These are phyloP conservation scores for Fusarium sp. DNA, from an alignment of 2,329 filamentous ascomycete genomes.

Conservation along the genomic window DNA sequence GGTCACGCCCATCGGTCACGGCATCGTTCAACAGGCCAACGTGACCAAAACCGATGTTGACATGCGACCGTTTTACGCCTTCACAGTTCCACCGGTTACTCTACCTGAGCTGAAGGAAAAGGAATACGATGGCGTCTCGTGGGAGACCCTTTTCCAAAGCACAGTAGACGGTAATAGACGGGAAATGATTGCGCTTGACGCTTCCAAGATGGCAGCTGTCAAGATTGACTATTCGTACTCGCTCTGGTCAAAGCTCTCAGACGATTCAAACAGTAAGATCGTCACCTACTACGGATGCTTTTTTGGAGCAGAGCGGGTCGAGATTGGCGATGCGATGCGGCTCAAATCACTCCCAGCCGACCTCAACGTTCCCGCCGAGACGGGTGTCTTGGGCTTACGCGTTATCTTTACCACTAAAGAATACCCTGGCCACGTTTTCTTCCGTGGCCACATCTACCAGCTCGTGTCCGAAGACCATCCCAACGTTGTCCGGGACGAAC, in stretches of 20 bases:
- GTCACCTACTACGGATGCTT: conserved; percentile 58
- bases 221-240: conserved; percentile 61
- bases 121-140: conserved; percentile 54
- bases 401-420: conserved; percentile 52
- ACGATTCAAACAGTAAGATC: conserved; percentile 47
- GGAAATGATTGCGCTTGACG: conserved; percentile 57
- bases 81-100: conserved; percentile 57
- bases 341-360: conserved; percentile 54
- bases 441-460: conserved; percentile 54
- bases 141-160: conserved; percentile 51
- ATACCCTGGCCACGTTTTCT: conserved; percentile 50
- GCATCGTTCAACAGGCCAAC: conserved; percentile 49
- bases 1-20: conserved; percentile 55
- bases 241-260: conserved; percentile 53
- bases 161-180: conserved; percentile 50
- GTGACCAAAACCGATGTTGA: conserved; percentile 53
- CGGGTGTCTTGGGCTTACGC: conserved; percentile 51
- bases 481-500: conserved; percentile 48
- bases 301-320: conserved; percentile 60
- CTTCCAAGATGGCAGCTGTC: conserved; percentile 60
- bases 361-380: conserved; percentile 46
- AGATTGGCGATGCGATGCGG: conserved; percentile 59
- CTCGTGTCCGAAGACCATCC: conserved; percentile 45
- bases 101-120: conserved; percentile 52
- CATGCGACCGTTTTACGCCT: conserved; percentile 61